Evolutionary conservation across 2,329 filamentous ascomycete genomes (phyloP), one percentile per base, ranked within the genome.

Genomic region (Paraphaeosphaeria sporulosa): DNA sequence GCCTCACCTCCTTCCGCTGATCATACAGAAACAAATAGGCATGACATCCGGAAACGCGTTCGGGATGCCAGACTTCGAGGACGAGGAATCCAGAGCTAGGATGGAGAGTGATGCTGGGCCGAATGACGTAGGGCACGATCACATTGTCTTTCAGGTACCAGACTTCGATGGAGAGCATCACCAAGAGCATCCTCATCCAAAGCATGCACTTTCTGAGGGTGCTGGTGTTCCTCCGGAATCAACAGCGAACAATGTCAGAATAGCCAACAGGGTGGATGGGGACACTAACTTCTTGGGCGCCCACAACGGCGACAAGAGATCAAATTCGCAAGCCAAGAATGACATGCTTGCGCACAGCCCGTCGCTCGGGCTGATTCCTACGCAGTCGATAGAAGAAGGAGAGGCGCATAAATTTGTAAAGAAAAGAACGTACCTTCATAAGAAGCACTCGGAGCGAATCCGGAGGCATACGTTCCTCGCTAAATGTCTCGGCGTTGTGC

Each of bases 361-460:
- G 34, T 30, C 49, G 10, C 34, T 52, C 23, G 49, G 3, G n/a
- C n/a, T 52, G 36, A 21, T 34, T 27, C 19, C 34, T 30, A 52
- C 49, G 7, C 49, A 42, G 12, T 42, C 49, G 12, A 34, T 27
- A 9, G 6, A n/a, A 17, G 36, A 52, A 52, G 49, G 49, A n/a
- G 34, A 52, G 30, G 36, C 34, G 21, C 34, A 52, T 23, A 52
- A 42, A 52, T 7, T 52, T 21, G 49, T 52, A 4, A 42, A 42
- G 27, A 52, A 52, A 36, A 52, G 27, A 12, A 52, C 49, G 21
- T 52, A 30, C 17, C 19, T 52, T 3, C 49, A 52, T 10, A 42
- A 42, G 12, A 42, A n/a, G 49, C 27, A 52, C 19, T 27, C 34
- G 30, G 36, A 52, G 21, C 21, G 23, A 3, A 52, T 52, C 12